Evolutionary conservation across 1,284 basidiomycete species (phyloP), one percentile per base, ranked within the genome.

Genomic region (Earliella scabrosa): DNA sequence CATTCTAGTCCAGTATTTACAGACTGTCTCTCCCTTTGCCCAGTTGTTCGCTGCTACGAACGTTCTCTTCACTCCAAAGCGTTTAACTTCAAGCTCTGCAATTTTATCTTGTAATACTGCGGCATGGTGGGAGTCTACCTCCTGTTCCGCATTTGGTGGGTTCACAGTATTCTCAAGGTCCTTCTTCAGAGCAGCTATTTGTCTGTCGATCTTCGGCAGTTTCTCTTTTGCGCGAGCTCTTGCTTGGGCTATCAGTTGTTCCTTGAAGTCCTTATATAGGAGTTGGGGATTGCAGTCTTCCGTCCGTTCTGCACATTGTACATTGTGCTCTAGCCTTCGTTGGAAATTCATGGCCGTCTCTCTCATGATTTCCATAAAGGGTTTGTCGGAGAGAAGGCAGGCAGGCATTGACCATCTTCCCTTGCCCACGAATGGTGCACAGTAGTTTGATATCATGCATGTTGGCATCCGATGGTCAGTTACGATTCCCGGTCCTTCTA

Each of bases 1-100:
- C 0, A 68, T 18, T 0, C 43, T 51, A 0, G 65, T 65, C 74
- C 75, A 77, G 50, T 65, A 67, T 52, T 71, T 72, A 6, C 54
- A 53, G 0, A 71, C 65, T 0, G 63, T 67, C 52, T 78, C 75
- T 0, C 71, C 71, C 35, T 73, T 61, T 0, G 70, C 10, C 0
- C 58, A 45, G 56, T 61, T 29, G 2, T 31, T 24, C 4, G 54
- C 48, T 4, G 44, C 20, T 1, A 23, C 26, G 1, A 27, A 32
- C 1, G 14, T 8, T 18, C 54, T 45, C 14, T 21, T 26, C 13
- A 52, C 39, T 3, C 44, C 39, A 0, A 35, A 2, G 0, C 49
- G 16, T 4, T 36, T 50, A 2, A 23, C 23, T 23, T 48, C 41
- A 0, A 45, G 39, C 3, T 23, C 9, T 10, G 13, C 2, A 1